These are phyloP conservation scores for Phaffomyces thermotolerans DNA, from an alignment of 805 yeast genomes.

Conservation along the genomic window DNA sequence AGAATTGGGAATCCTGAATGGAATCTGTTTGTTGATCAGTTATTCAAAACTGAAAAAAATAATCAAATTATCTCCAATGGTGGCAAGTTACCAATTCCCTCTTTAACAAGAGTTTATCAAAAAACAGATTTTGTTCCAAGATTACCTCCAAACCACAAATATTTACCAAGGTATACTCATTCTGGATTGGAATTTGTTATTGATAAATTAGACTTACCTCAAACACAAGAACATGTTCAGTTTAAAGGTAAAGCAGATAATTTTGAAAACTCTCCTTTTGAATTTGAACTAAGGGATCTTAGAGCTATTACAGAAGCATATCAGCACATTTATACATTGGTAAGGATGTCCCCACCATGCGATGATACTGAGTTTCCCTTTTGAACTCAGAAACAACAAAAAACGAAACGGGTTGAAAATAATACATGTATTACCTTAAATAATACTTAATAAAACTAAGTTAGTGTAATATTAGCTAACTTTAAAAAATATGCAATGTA, in stretches of 20 bases:
- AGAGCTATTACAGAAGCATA: slow-evolving; percentile 10
- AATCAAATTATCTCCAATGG: slow-evolving; percentile 28
- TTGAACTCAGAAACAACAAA: background rate
- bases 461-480: background rate
- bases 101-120: slow-evolving; percentile 49
- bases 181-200: slow-evolving; percentile 28
- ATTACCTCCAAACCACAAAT: slow-evolving; percentile 43
- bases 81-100: slow-evolving; percentile 16
- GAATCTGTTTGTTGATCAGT: slow-evolving; percentile 43
- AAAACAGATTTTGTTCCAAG: slow-evolving; percentile 50
- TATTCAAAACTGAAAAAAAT: slow-evolving; percentile 35
- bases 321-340: slow-evolving; percentile 18
- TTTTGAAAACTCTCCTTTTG: slow-evolving; percentile 4
- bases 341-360: slow-evolving; percentile 20
- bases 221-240: slow-evolving; percentile 16
- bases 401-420: too few species aligned
- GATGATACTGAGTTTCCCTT: slow-evolving; percentile 7
- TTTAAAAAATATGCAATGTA: slow-evolving; percentile 9
- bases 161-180: slow-evolving; percentile 22
- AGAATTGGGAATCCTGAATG: slow-evolving; percentile 51
- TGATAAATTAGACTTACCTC: slow-evolving; percentile 30
- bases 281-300: slow-evolving; percentile 5
- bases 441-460: too few species aligned
- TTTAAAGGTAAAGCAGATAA: slow-evolving; percentile 15
- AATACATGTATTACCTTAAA: too few species aligned